phyloP scores from a whole-genome alignment of 2,329 filamentous ascomycete species.

The Rhinocladiella similis region DNA sequence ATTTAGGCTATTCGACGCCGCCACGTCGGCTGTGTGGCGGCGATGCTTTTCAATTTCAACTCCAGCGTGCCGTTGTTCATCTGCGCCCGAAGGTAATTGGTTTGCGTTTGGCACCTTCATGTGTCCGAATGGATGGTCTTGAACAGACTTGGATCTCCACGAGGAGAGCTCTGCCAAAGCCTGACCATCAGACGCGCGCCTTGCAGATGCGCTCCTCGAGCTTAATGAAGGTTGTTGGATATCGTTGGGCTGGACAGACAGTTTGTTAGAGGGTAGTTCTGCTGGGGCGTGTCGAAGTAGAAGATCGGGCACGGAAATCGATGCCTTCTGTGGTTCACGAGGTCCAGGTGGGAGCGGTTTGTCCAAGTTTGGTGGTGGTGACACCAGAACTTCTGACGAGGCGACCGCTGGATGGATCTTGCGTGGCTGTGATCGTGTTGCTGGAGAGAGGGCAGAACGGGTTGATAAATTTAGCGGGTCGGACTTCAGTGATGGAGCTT shows the following conservation, averaged over 20 bases:
- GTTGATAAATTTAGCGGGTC: neutral
- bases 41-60: conserved; percentile 1
- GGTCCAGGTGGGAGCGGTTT: conserved; percentile 25
- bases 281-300: conserved; percentile 3
- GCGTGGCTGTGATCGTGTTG: conserved; percentile 1
- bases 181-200: conserved; percentile 7
- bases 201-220: conserved; percentile 4
- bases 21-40: conserved; percentile 10
- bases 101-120: conserved; percentile 6
- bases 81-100: conserved; percentile 14
- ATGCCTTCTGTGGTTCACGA: conserved; percentile 5
- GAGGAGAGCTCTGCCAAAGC: conserved; percentile 6
- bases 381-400: conserved; percentile 6
- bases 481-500: conserved; percentile 4
- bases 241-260: neutral
- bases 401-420: conserved; percentile 1
- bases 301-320: conserved; percentile 18
- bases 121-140: conserved; percentile 9
- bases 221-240: conserved; percentile 1
- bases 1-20: neutral
- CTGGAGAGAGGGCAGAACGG: neutral
- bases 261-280: conserved; percentile 12
- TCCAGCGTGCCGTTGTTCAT: neutral
- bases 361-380: conserved; percentile 17
- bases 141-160: conserved; percentile 13